phyloP scores from a whole-genome alignment of 2,329 filamentous ascomycete species.

The Colletotrichum melonis region DNA sequence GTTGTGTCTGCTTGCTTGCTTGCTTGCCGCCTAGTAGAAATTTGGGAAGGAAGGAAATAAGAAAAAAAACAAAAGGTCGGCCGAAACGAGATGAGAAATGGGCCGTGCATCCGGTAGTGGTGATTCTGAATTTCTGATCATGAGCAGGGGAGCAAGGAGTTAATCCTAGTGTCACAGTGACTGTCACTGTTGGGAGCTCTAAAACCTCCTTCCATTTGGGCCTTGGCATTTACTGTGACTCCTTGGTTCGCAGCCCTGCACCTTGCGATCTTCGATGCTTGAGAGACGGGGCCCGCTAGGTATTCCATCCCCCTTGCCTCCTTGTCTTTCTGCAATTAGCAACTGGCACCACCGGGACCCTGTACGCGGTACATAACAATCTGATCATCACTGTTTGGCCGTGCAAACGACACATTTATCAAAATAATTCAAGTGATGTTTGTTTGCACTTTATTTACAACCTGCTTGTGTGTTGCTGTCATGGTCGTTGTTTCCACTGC shows the following conservation, averaged over 20 bases:
- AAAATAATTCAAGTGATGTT: not conserved
- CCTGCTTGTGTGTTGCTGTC: not conserved
- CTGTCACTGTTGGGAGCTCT: not conserved
- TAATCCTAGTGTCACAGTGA: not conserved
- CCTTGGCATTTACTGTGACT: not conserved
- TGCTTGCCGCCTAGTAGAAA: too few species aligned
- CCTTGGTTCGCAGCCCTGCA: not conserved
- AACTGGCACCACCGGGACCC: too few species aligned
- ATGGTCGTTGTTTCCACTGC: not conserved
- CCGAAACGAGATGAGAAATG: not conserved
- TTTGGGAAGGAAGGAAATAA: too few species aligned
- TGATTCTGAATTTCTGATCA: too few species aligned
- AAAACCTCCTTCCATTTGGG: too few species aligned
- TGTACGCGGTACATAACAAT: too few species aligned
- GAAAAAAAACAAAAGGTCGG: not conserved
- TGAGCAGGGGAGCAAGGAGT: not conserved
- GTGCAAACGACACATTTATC: not conserved
- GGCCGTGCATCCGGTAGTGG: not conserved
- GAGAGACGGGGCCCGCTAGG: not conserved
- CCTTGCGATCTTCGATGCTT: not conserved
- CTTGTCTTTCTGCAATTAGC: not conserved
- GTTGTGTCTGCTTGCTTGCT: not conserved
- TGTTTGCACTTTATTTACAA: not conserved
- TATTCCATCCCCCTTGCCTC: not conserved
- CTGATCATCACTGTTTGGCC: not conserved